Conservation (phyloP, 2,329 filamentous ascomycete species). For the Mariannaea sp. region DNA sequence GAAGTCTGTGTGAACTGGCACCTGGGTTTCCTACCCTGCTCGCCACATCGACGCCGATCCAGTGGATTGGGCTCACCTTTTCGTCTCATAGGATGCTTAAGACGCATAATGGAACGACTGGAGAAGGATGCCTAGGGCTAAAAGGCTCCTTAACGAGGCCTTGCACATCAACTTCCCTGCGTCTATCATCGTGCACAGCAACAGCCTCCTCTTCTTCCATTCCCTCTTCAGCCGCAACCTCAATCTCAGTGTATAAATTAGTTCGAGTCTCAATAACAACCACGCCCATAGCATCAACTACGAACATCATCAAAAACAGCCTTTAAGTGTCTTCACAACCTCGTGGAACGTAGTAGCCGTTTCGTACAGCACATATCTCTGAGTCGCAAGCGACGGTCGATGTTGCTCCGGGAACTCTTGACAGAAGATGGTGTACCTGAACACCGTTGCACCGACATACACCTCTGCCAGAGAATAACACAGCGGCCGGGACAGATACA, state of each 20-base stretch:
- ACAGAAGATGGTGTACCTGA: conserved; percentile 32
- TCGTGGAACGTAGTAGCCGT: conserved; percentile 30
- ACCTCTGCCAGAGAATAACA: conserved; percentile 30
- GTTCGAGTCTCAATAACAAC: too few species aligned
- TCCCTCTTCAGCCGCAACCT: not conserved
- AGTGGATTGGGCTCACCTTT: conserved; percentile 27
- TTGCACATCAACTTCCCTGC: conserved; percentile 22
- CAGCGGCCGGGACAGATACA: conserved; percentile 43
- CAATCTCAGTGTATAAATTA: not conserved
- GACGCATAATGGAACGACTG: conserved; percentile 33
- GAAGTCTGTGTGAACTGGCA: too few species aligned
- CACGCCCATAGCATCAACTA: too few species aligned
- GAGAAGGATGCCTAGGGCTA: conserved; percentile 31
- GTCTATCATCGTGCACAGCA: conserved; percentile 14
- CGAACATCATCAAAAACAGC: too few species aligned
- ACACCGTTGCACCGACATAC: conserved; percentile 35
- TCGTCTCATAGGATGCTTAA: conserved; percentile 33
- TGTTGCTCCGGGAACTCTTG: conserved; percentile 25
- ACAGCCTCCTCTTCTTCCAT: not conserved
- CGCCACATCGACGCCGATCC: conserved; percentile 19
- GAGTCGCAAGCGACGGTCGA: too few species aligned
- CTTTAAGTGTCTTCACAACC: conserved; percentile 29
- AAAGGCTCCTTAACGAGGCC: conserved; percentile 30
- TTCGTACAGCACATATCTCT: conserved; percentile 20
- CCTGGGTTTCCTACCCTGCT: not conserved